These are phyloP conservation scores for Aspergillus melleus DNA, from an alignment of 2,329 filamentous ascomycete genomes.

Conservation along the genomic window DNA sequence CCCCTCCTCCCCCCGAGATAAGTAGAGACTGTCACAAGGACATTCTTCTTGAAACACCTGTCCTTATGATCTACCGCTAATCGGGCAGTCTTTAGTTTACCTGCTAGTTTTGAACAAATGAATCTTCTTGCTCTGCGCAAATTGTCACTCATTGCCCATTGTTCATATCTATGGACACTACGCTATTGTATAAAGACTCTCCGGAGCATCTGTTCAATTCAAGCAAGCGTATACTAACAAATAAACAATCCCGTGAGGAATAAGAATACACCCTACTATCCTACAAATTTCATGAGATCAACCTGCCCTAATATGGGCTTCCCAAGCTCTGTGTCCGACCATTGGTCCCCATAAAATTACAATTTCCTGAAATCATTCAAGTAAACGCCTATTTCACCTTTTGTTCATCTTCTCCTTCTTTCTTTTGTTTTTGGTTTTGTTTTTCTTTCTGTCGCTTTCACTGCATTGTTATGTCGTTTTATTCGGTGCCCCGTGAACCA, in stretches of 20 bases:
- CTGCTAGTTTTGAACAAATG: too few species aligned
- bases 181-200: too few species aligned
- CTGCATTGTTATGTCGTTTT: background rate
- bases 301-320: background rate
- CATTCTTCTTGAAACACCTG: too few species aligned
- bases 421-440: background rate
- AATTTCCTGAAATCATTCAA: background rate
- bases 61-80: too few species aligned
- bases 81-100: too few species aligned
- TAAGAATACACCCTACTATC: background rate
- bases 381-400: background rate
- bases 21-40: too few species aligned
- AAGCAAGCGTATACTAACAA: background rate
- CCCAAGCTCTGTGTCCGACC: background rate
- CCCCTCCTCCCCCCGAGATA: too few species aligned
- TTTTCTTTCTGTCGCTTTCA: background rate
- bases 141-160: too few species aligned
- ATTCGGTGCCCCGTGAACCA: too few species aligned
- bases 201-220: background rate
- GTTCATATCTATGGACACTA: too few species aligned
- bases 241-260: background rate
- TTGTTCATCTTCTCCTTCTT: background rate
- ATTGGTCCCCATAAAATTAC: background rate
- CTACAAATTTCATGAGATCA: background rate
- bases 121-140: too few species aligned